Evolutionary conservation across 108 stramenopile genomes (phyloP).

Genomic region (Cylindrotheca fusiformis): DNA sequence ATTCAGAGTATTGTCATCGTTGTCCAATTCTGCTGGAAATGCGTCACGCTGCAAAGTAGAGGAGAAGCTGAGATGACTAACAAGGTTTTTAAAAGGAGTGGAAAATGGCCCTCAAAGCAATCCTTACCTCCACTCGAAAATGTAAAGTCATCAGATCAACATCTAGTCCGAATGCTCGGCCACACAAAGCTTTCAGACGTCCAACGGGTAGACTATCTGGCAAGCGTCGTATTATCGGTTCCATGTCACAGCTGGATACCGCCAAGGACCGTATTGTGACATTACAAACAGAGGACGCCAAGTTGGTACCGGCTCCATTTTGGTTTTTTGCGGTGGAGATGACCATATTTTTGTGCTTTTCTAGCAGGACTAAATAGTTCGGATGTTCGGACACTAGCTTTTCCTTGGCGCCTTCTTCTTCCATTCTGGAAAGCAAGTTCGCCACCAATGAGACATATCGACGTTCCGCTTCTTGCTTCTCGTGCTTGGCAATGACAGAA

Average conservation of each 20-base stretch:
- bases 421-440: background rate
- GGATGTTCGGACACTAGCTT: constrained; percentile 55
- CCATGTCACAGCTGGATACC: constrained; percentile 64
- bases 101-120: background rate
- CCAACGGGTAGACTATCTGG: constrained; percentile 72
- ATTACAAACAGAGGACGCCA: constrained; percentile 61
- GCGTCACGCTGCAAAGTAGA: constrained; percentile 36
- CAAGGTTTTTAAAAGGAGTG: background rate
- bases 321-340: constrained; percentile 7
- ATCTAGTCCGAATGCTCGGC: constrained; percentile 73
- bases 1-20: constrained; percentile 59
- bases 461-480: constrained; percentile 80
- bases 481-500: constrained; percentile 53
- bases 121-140: constrained; percentile 51
- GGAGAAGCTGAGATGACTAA: background rate
- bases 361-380: constrained; percentile 39
- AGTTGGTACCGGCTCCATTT: constrained; percentile 14
- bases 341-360: constrained; percentile 60
- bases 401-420: background rate
- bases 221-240: constrained; percentile 69
- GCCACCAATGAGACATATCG: constrained; percentile 57
- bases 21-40: constrained; percentile 73
- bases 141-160: constrained; percentile 74
- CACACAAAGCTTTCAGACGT: constrained; percentile 76
- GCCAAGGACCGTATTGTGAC: constrained; percentile 73